Conservation (phyloP, 2,329 filamentous ascomycete species). For the Penicillium decumbens region DNA sequence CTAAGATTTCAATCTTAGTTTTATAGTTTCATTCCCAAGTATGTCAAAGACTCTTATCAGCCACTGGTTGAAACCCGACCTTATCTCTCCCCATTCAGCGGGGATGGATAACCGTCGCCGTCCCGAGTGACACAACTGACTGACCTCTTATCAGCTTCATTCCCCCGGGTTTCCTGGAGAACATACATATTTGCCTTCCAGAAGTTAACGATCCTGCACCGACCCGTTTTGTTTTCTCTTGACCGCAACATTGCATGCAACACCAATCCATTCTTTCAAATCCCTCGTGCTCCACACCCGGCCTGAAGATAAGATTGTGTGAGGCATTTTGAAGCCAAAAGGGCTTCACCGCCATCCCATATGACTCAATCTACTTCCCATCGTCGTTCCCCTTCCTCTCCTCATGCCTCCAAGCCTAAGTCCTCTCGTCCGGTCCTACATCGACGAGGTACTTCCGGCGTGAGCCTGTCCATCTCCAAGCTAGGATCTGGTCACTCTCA, state of each 20-base stretch:
- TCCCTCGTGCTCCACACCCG: conserved; percentile 29
- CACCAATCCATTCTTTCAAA: conserved; percentile 26
- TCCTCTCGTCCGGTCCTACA: conserved; percentile 29
- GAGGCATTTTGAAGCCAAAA: conserved; percentile 23
- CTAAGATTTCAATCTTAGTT: too few species aligned
- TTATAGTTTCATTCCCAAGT: background rate
- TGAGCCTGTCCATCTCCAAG: conserved; percentile 32
- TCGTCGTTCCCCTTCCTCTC: conserved; percentile 32
- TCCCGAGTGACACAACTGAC: conserved; percentile 4
- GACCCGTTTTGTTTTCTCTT: background rate
- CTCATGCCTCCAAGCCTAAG: conserved; percentile 32
- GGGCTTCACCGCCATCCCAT: conserved; percentile 35
- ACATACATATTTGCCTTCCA: conserved; percentile 14
- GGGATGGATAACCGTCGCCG: conserved; percentile 18
- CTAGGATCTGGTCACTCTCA: conserved; percentile 28
- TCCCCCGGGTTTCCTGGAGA: conserved; percentile 10
- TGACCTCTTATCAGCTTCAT: conserved; percentile 18
- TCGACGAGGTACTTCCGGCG: conserved; percentile 32
- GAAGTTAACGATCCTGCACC: conserved; percentile 1
- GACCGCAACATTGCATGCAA: conserved; percentile 9
- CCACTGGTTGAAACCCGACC: background rate
- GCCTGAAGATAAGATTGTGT: conserved; percentile 20
- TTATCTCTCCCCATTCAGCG: conserved; percentile 28
- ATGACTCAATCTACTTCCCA: conserved; percentile 36
- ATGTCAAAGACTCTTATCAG: background rate